Base-by-base conservation (phyloP, 1,284 basidiomycete genomes). In the Trametes pubescens region DNA sequence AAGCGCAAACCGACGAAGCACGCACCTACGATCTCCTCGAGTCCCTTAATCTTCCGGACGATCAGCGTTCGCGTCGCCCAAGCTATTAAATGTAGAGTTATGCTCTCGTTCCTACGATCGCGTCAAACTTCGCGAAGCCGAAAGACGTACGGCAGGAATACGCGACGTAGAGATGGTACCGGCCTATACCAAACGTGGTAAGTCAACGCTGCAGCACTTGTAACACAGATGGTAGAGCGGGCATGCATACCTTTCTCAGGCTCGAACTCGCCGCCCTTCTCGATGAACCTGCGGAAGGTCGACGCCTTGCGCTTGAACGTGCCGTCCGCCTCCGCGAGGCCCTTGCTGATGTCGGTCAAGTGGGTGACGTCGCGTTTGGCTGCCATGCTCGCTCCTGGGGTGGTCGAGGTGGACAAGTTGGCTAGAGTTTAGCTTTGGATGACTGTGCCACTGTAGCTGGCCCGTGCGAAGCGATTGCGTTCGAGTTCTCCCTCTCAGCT, bases 11-110 rank as follows among this genome's bases (percentile, higher is more conserved):
- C 87, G 79, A 21, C 10, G 44, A 11, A 47, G 7, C 14, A 29
- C 47, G 6, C 71, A 92, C 94, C 83, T 64, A 98, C 87, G 65
- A 94, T 81, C 44, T 91, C 84, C 68, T 99, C 93, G 48, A 99
- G 84, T 0, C 96, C 95, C 78, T 99, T 99, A 70, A 99, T 84
- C 76, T 94, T 87, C 69, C 96, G 86, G 4, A 91, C 84, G 71
- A 99, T 98, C 61, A 99, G 81, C 1, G 95, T 86, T 68, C 97
- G 86, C 55, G 95, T 95, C 0, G 97, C 97, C 96, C 97, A 99
- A 8, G 96, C 90, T 92, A 43, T 9, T 67, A 26, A 18, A 44
- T 6, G 16, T 14, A 26, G 16, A 22, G 13, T 24, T 55, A 32
- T 8, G 3, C 47, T 46, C 16, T 61, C n/a, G 26, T 46, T 10